These are phyloP conservation scores for Canariomyces notabilis DNA, from an alignment of 2,329 filamentous ascomycete species.

Conservation along the genomic window DNA sequence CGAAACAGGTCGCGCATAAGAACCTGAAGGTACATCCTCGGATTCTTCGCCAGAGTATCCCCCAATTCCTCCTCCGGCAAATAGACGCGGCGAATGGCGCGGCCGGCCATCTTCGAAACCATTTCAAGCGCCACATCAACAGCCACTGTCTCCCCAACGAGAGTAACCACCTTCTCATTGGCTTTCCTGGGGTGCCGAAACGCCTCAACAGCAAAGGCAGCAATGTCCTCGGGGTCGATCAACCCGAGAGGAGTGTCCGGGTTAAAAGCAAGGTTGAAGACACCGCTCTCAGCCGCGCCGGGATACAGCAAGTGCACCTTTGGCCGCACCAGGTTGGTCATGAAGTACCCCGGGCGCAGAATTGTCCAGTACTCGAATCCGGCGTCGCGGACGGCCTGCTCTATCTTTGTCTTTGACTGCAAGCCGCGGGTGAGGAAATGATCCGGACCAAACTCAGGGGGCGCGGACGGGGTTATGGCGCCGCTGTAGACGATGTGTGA, in stretches of 20 bases:
- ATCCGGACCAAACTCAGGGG: conserved; percentile 17
- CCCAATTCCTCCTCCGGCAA: conserved; percentile 9
- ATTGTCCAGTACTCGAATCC: conserved; percentile 44
- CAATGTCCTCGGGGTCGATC: conserved; percentile 45
- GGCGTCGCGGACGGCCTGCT: conserved; percentile 33
- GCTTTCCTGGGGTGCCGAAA: conserved; percentile 26
- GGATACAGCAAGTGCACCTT: conserved; percentile 35
- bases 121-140: conserved; percentile 2
- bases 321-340: conserved; percentile 45
- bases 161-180: conserved; percentile 6
- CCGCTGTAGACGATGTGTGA: conserved; percentile 36
- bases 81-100: conserved; percentile 3
- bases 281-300: conserved; percentile 34
- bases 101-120: not conserved
- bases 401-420: conserved; percentile 38
- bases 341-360: conserved; percentile 47
- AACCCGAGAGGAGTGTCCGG: conserved; percentile 36
- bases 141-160: conserved; percentile 10
- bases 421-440: conserved; percentile 28
- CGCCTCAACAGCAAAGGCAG: conserved; percentile 39
- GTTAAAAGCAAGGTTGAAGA: conserved; percentile 34
- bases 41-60: not conserved
- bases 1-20: not conserved
- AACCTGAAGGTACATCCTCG: not conserved
- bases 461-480: conserved; percentile 28